phyloP scores from a whole-genome alignment of 257 asterid species.

The Hygrophila difformis region DNA sequence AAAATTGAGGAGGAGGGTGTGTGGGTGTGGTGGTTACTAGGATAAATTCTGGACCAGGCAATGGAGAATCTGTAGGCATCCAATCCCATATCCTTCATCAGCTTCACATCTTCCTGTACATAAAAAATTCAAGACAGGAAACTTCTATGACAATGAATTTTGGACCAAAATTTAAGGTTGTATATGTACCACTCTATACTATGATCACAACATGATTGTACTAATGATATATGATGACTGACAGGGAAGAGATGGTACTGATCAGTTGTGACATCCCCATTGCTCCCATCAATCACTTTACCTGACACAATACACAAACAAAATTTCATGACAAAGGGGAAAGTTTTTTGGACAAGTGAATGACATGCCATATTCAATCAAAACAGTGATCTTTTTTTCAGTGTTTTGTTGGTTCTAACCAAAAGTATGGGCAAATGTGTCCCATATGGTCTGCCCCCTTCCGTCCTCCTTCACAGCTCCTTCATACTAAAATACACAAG shows the following conservation, averaged over 20 bases:
- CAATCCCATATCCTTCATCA: conserved; percentile 88
- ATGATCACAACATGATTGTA: too few relatives aligned
- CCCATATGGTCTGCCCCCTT: conserved; percentile 78
- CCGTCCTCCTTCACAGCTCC: conserved; percentile 85
- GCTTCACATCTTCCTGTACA: conserved; percentile 59
- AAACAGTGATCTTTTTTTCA: too few relatives aligned
- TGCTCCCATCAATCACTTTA: conserved; percentile 62
- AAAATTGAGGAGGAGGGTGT: background rate
- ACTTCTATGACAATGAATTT: too few relatives aligned
- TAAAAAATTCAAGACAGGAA: background rate
- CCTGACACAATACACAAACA: conserved; percentile 25
- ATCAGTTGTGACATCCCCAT: conserved; percentile 69
- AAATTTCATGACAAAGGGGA: too few relatives aligned
- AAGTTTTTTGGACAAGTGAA: too few relatives aligned
- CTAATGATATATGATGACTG: conserved; percentile 12
- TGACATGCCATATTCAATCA: too few relatives aligned
- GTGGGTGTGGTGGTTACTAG: conserved; percentile 74
- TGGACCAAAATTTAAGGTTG: too few relatives aligned
- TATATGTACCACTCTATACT: too few relatives aligned
- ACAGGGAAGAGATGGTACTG: conserved; percentile 67
- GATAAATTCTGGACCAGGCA: conserved; percentile 87
- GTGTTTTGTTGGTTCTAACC: conserved; percentile 28
- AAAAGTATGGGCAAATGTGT: conserved; percentile 60
- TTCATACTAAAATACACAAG: conserved; percentile 64
- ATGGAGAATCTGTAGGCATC: conserved; percentile 90